Conservation (phyloP, 257 asterid genomes). For the Asclepias syriaca region DNA sequence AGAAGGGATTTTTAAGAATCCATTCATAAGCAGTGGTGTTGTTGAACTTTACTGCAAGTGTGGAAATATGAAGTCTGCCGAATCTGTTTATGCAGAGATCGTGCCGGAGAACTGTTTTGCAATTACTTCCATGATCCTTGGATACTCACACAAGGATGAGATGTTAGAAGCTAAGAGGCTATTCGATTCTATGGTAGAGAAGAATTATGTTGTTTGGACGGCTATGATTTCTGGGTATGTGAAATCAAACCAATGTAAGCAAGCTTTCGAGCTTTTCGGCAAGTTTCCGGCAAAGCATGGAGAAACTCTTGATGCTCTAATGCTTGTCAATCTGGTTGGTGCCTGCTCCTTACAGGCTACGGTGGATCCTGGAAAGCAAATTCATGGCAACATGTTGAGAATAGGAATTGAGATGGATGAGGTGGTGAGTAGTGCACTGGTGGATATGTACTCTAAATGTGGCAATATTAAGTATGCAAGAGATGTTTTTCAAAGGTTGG, state of each 20-base stretch:
- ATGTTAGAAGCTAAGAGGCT: conserved; percentile 60
- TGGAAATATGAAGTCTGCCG: conserved; percentile 59
- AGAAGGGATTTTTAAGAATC: conserved; percentile 48
- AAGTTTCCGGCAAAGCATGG: conserved; percentile 32
- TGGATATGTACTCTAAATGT: conserved; percentile 87
- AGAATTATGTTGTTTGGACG: conserved; percentile 66
- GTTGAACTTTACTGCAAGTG: conserved; percentile 72
- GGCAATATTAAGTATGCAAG: conserved; percentile 54
- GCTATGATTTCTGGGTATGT: conserved; percentile 75
- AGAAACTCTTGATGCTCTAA: conserved; percentile 41
- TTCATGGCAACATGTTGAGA: conserved; percentile 58
- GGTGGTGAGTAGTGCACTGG: conserved; percentile 49
- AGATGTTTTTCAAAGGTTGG: conserved; percentile 37
- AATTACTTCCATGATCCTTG: conserved; percentile 62
- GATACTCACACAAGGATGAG: conserved; percentile 53
- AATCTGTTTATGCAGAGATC: conserved; percentile 28
- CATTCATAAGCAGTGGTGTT: conserved; percentile 62
- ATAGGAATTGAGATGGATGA: conserved; percentile 40
- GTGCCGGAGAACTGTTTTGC: conserved; percentile 44
- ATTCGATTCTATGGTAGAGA: conserved; percentile 52
- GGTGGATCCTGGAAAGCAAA: conserved; percentile 66
- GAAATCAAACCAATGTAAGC: conserved; percentile 44
- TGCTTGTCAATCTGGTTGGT: conserved; percentile 54
- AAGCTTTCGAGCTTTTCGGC: conserved; percentile 65
- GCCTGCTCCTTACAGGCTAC: conserved; percentile 64